Evolutionary conservation across 805 yeast species (phyloP).

Genomic region (Kluyveromyces aestuarii): DNA sequence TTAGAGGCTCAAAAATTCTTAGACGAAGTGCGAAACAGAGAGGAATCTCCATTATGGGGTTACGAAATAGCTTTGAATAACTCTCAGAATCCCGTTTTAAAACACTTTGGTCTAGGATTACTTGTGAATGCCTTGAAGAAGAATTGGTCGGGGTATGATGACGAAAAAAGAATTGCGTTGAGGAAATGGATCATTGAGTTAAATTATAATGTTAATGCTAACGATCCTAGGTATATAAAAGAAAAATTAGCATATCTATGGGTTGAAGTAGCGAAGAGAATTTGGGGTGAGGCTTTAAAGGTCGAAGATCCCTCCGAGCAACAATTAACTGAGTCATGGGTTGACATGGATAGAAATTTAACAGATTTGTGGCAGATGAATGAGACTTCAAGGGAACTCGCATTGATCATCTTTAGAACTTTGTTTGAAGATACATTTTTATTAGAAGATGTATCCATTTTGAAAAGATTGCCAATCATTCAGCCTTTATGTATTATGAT

Average conservation of each 20-base stretch:
- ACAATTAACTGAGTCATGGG: conserved; percentile 65
- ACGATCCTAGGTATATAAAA: conserved; percentile 81
- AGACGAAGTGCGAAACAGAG: conserved; percentile 65
- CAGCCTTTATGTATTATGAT: conserved; percentile 80
- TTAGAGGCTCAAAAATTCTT: conserved; percentile 55
- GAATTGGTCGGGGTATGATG: conserved; percentile 45
- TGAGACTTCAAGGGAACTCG: conserved; percentile 59
- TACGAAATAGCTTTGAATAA: conserved; percentile 66
- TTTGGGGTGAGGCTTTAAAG: conserved; percentile 75
- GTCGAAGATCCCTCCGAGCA: conserved; percentile 25
- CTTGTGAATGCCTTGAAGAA: conserved; percentile 61
- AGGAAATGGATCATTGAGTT: conserved; percentile 82
- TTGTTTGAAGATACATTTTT: conserved; percentile 89
- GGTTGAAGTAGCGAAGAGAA: conserved; percentile 84
- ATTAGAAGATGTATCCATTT: conserved; percentile 84
- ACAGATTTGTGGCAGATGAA: conserved; percentile 65
- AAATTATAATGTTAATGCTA: conserved; percentile 44
- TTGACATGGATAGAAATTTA: conserved; percentile 72
- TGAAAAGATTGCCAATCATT: conserved; percentile 65
- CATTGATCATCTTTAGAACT: conserved; percentile 71
- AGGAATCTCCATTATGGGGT: conserved; percentile 89
- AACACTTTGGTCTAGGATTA: conserved; percentile 84
- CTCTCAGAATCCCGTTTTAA: conserved; percentile 57
- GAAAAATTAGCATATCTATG: conserved; percentile 86
- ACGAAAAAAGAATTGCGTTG: conserved; percentile 53